A percentile compares a stretch with the other conserved stretches of the same genome.
phyloP scores from a whole-genome alignment of 1,284 basidiomycete genomes.

The Xanthoconium separans region DNA sequence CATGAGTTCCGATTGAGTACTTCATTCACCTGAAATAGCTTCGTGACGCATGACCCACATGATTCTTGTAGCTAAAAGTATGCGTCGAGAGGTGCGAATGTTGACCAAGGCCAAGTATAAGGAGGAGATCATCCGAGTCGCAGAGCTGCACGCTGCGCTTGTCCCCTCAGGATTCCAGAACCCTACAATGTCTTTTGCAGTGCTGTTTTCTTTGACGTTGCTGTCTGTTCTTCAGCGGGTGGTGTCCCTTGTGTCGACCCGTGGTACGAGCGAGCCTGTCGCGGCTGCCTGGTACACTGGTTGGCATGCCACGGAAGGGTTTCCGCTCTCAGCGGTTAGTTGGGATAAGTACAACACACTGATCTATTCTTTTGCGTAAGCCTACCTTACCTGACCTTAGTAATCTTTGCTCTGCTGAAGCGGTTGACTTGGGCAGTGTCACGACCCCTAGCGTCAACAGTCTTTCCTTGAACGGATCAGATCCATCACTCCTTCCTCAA shows the following conservation, averaged over 20 bases:
- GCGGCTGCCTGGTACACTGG: conserved; percentile 26
- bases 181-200: conserved; percentile 6
- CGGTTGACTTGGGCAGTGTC: conserved; percentile 26
- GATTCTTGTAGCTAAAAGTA: no score
- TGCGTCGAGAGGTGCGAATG: neutral
- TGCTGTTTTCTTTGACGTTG: neutral
- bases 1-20: neutral
- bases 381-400: neutral
- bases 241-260: neutral
- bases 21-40: no score
- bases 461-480: conserved; percentile 41
- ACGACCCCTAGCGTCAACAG: conserved; percentile 43
- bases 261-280: neutral
- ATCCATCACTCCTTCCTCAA: conserved; percentile 42
- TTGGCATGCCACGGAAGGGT: conserved; percentile 28
- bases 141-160: neutral
- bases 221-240: conserved; percentile 10
- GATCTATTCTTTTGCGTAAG: conserved; percentile 44
- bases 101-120: neutral
- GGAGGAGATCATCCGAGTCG: neutral
- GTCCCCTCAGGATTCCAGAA: neutral
- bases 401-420: neutral
- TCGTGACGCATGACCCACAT: no score
- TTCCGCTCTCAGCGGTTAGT: conserved; percentile 41
- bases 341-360: conserved; percentile 54